Conservation (phyloP, 345 rosid species). For the Linum lewisii region DNA sequence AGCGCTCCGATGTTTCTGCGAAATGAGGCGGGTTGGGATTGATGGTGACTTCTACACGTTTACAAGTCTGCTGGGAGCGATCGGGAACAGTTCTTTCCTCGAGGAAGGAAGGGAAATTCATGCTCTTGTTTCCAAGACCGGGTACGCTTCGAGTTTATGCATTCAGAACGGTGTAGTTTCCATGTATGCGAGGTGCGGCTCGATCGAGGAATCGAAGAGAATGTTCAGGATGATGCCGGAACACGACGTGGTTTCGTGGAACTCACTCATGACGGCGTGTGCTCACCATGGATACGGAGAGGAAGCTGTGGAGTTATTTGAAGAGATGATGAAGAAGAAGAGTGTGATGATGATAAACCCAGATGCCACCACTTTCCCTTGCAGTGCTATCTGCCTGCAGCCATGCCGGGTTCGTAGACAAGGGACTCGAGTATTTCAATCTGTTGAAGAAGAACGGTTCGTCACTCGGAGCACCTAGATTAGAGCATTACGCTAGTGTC, state of each 20-base stretch:
- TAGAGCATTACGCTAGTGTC: conserved; percentile 28
- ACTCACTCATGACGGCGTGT: conserved; percentile 25
- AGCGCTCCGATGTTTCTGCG: conserved; percentile 17
- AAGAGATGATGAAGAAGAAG: conserved; percentile 25
- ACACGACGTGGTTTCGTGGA: conserved; percentile 33
- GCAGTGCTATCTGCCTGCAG: conserved; percentile 31
- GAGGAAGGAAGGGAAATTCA: conserved; percentile 28
- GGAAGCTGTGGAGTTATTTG: conserved; percentile 25
- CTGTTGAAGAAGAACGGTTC: conserved; percentile 14
- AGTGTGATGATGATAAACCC: no score
- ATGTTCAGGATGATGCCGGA: conserved; percentile 22
- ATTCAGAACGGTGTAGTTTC: conserved; percentile 31
- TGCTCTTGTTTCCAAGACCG: conserved; percentile 23
- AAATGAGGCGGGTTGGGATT: conserved; percentile 24
- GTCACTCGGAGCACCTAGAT: conserved; percentile 14
- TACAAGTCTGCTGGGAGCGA: conserved; percentile 24
- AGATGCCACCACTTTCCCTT: conserved; percentile 27
- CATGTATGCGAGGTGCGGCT: conserved; percentile 33
- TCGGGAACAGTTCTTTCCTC: conserved; percentile 18
- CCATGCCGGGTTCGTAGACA: conserved; percentile 29
- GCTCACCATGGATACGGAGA: conserved; percentile 26
- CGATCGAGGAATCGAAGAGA: conserved; percentile 16
- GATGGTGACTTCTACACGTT: conserved; percentile 22
- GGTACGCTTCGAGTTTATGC: conserved; percentile 13
- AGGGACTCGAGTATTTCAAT: conserved; percentile 30